Conservation (phyloP, 306 rosid genomes). For the Cyamopsis tetragonoloba region DNA sequence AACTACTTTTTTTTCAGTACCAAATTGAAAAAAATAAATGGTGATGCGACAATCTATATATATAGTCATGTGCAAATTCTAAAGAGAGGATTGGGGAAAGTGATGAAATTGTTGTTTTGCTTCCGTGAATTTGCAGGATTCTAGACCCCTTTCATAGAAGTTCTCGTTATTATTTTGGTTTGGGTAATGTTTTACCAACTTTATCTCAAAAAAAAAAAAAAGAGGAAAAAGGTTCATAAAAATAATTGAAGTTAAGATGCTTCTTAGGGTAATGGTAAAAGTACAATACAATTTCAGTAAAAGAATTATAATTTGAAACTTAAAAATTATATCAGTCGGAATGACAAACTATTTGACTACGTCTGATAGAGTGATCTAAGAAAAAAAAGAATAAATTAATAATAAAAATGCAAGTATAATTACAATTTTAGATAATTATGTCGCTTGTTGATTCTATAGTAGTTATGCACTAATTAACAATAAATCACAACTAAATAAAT, state of each 20-base stretch:
- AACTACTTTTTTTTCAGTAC: background rate
- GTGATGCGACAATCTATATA: too few species aligned
- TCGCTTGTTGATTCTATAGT: background rate
- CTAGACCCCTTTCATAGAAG: background rate
- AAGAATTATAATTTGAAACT: too few species aligned
- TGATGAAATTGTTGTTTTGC: background rate
- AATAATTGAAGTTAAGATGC: too few species aligned
- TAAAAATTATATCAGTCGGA: too few species aligned
- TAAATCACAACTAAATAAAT: background rate
- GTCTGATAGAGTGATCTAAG: too few species aligned
- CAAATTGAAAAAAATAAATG: background rate
- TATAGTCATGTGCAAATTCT: background rate
- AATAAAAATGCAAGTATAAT: too few species aligned
- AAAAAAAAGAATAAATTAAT: too few species aligned
- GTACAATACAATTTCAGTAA: too few species aligned
- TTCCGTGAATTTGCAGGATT: slow-evolving; percentile 26
- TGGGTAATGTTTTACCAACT: slow-evolving; percentile 7
- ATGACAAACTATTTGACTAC: too few species aligned
- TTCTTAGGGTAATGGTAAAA: too few species aligned
- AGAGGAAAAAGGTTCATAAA: background rate
- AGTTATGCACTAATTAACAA: background rate
- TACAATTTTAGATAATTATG: background rate
- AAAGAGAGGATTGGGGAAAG: background rate
- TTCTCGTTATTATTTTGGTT: slow-evolving; percentile 17
- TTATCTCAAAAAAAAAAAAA: background rate